Base-by-base conservation (phyloP, 1,284 basidiomycete genomes). In the Irpex rosettiformis region DNA sequence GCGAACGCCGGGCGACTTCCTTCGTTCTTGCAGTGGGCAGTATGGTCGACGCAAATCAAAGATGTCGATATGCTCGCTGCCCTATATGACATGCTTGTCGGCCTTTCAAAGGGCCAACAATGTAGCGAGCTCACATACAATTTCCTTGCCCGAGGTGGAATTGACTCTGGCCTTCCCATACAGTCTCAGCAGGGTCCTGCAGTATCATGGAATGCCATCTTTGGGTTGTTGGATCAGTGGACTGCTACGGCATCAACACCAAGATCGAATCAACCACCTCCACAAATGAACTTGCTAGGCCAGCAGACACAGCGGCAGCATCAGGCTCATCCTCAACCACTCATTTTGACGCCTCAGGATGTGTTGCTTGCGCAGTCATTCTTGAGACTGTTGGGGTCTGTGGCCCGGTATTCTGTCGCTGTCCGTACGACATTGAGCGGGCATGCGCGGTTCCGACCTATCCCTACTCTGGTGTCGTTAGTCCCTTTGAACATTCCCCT, bases 91-190 rank as follows among this genome's bases (percentile, higher is more conserved):
- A 94, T 96, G 92, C 76, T 96, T 21, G 77, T 83, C 3, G 93
- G 94, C n/a, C 79, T 96, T 22, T 84, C 93, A 0, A 87, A 88
- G 52, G 94, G 94, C 0, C 86, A 90, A 48, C 84, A 87, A 58
- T 93, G 92, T 66, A 93, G 91, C 62, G 89, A 93, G 64, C 77
- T 91, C 21, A 86, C 91, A 0, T 93, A 93, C 75, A 93, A 94
- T 68, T 94, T 94, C 70, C 81, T 94, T 69, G 89, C 84, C 10
- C 76, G 86, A 29, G 86, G 83, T 6, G 79, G 80, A 7, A 80
- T 80, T 0, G 88, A 89, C 59, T 28, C 29, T 80, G 86, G 18
- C 82, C 79, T 47, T 67, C 70, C 54, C 57, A 72, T 24, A 67
- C 61, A 55, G 28, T n/a, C n/a, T n/a, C 68, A 65, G 13, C 64